A percentile compares a stretch with the other conserved stretches of the same genome.
Conservation (phyloP, 345 rosid genomes). For the Erodium maritimum region DNA sequence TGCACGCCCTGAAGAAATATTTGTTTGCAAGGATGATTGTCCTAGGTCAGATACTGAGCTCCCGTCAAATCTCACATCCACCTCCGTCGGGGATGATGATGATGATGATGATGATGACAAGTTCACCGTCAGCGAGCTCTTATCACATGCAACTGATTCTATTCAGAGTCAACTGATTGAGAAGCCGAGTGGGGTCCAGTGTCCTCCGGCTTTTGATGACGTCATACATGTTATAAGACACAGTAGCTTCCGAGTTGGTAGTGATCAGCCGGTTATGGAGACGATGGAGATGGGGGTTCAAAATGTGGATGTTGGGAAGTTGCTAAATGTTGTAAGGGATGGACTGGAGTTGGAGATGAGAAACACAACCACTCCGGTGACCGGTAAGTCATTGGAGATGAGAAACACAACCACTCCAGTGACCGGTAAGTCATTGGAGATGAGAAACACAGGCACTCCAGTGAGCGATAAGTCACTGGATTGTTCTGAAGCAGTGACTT, state of each 20-base stretch:
- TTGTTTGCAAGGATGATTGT: slow-evolving; percentile 17
- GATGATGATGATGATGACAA: too few relatives aligned
- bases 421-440: slow-evolving; percentile 23
- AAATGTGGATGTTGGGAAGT: slow-evolving; percentile 59
- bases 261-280: slow-evolving; percentile 78
- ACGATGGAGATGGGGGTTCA: slow-evolving; percentile 69
- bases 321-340: slow-evolving; percentile 62
- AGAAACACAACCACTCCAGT: slow-evolving; percentile 6
- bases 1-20: slow-evolving; percentile 21
- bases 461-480: slow-evolving; percentile 12
- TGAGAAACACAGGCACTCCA: slow-evolving; percentile 5
- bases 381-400: slow-evolving; percentile 17
- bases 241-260: slow-evolving; percentile 79
- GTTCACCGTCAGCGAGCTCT: slow-evolving; percentile 52
- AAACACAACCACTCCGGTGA: slow-evolving; percentile 12
- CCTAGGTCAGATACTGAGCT: slow-evolving; percentile 19
- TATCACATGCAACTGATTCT: slow-evolving; percentile 36
- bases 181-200: slow-evolving; percentile 29
- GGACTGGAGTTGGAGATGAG: slow-evolving; percentile 58
- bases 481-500: slow-evolving; percentile 28
- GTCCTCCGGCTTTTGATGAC: slow-evolving; percentile 61
- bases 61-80: slow-evolving; percentile 25
- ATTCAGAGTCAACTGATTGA: slow-evolving; percentile 25
- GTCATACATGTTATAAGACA: slow-evolving; percentile 81
- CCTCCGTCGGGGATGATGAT: slow-evolving; percentile 33